Conservation (phyloP, 768 basidiomycete genomes). For the Auriscalpium orientale region DNA sequence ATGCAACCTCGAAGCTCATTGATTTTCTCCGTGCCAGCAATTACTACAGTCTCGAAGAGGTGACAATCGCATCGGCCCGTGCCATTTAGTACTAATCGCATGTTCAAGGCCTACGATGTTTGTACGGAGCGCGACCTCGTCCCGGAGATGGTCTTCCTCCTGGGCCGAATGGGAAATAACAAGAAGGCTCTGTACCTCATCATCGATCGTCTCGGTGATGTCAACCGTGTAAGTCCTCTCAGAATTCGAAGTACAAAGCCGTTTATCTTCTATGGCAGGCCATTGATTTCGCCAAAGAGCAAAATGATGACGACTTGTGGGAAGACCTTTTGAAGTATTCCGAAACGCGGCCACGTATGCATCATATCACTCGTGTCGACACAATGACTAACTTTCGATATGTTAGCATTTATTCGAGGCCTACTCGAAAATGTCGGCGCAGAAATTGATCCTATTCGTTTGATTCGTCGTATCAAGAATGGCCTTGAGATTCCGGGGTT, state of each 20-base stretch:
- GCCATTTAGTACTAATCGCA: background rate
- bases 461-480: constrained; percentile 92
- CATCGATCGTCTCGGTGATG: constrained; percentile 91
- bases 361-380: background rate
- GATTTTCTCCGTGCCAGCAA: constrained; percentile 89
- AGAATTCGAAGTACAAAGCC: background rate
- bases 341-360: constrained; percentile 78
- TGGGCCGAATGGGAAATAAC: constrained; percentile 97
- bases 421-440: constrained; percentile 93
- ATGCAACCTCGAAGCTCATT: constrained; percentile 67
- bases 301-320: constrained; percentile 95
- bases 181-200: constrained; percentile 91
- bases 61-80: constrained; percentile 22
- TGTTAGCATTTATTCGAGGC: constrained; percentile 84
- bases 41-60: constrained; percentile 84
- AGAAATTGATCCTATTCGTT: constrained; percentile 89
- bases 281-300: constrained; percentile 97
- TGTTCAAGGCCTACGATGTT: constrained; percentile 68
- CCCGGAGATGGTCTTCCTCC: constrained; percentile 93
- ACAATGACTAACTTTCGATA: background rate
- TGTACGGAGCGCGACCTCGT: constrained; percentile 84
- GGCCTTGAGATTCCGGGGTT: constrained; percentile 94
- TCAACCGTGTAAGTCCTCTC: constrained; percentile 61
- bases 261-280: constrained; percentile 21
- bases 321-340: constrained; percentile 93